Evolutionary conservation across 805 yeast genomes (phyloP), one percentile per base, ranked within the genome.

Genomic region (Candida boleticola): DNA sequence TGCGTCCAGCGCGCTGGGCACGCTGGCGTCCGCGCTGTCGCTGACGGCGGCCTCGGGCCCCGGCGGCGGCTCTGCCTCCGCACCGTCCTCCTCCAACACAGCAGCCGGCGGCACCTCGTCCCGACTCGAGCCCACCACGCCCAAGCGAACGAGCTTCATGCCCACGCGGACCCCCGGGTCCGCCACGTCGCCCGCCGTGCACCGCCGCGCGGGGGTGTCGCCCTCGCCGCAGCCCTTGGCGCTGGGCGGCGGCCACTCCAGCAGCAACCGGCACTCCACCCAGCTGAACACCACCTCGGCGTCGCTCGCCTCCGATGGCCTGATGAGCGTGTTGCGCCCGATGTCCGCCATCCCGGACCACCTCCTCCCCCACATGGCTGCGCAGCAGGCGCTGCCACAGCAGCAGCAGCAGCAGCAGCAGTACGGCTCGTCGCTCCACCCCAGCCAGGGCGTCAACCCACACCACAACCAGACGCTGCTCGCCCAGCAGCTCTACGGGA

Each of bases 81-180:
- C 10, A 25, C 11, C 27, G 7, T 7, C 10, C 11, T 25, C 27
- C 25, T 3, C 41, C 27, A 29, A 18, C 17, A 26, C 36, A 26
- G 20, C 41, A 18, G 31, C 22, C 18, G 38, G 20, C 25, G 25
- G 18, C 18, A 14, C 22, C 21, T 31, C 20, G 20, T 4, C 20
- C 19, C 35, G 18, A 13, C 35, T 16, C 21, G 35, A 31, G 18
- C 35, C 35, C 35, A 31, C 35, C 35, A 31, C 35, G 4, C 35
- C 35, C 16, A 18, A 14, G 19, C 16, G 21, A 7, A n/a, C 35
- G 9, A n/a, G 20, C 5, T 31, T 5, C 21, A n/a, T 31, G 35
- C 18, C 22, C 31, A n/a, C 31, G 7, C 6, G 14, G 20, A 31
- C 35, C 11, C 35, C 35, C 22, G 9, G 21, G 27, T 23, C 27